phyloP scores from a whole-genome alignment of 2,329 filamentous ascomycete genomes.

The Neofusicoccum ribis region DNA sequence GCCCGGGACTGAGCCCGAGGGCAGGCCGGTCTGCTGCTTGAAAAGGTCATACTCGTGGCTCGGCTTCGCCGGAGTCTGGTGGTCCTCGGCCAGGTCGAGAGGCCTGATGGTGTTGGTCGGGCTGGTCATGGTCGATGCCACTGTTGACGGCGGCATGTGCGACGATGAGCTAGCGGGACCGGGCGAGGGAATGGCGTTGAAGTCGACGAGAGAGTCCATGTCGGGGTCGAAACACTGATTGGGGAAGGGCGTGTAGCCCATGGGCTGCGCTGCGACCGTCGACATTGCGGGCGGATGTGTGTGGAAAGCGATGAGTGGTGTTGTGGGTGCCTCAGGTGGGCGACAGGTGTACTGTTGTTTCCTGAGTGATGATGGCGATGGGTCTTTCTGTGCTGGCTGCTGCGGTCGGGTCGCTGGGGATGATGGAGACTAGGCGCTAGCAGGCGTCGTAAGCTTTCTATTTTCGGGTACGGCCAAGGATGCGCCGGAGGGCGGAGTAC shows the following conservation, averaged over 20 bases:
- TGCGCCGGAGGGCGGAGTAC: constrained; percentile 7
- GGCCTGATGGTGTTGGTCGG: constrained; percentile 57
- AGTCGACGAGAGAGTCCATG: constrained; percentile 48
- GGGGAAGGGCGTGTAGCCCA: constrained; percentile 34
- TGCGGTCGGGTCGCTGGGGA: constrained; percentile 1
- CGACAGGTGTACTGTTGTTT: not conserved
- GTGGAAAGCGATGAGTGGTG: not conserved
- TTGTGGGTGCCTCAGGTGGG: not conserved
- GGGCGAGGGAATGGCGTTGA: constrained; percentile 61
- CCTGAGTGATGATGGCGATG: constrained; percentile 2
- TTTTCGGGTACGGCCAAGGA: constrained; percentile 13
- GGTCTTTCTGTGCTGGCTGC: not conserved
- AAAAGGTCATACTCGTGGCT: constrained; percentile 96
- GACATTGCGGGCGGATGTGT: constrained; percentile 16
- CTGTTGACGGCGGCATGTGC: constrained; percentile 53
- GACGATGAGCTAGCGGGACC: constrained; percentile 54
- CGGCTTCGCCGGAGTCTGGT: constrained; percentile 69
- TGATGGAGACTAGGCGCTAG: constrained; percentile 6
- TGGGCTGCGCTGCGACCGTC: constrained; percentile 14
- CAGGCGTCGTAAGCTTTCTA: constrained; percentile 20
- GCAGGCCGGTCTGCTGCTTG: constrained; percentile 91
- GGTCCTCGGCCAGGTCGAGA: constrained; percentile 46
- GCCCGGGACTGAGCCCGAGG: constrained; percentile 78
- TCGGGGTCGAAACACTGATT: constrained; percentile 43
- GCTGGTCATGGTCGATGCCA: constrained; percentile 54